Base-by-base conservation (phyloP, 176 grass and related monocot species). In the Musa itinerans region DNA sequence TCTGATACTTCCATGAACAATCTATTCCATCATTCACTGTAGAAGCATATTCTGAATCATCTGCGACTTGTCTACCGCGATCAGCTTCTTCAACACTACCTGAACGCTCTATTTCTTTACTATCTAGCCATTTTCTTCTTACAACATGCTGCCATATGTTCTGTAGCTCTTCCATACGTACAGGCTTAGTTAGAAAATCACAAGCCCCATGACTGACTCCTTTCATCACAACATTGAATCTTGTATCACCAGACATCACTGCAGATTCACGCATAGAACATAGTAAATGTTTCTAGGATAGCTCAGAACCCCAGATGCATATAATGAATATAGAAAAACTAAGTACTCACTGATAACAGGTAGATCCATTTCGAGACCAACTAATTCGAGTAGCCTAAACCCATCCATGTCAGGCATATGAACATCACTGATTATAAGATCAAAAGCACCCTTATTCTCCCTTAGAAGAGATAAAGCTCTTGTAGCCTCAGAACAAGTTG, bases 361-460 rank as follows among this genome's bases (percentile, higher is more conserved):
- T 75, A 99, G 88, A 62, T 99, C 96, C 96, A 99, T 92, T 80
- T 99, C 96, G 75, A 99, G 88, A 20, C 96, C 96, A 58, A 99
- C 88, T 76, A 85, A 89, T 86, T 99, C 96, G 84, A 99, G 96
- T 77, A 99, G 83, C 69, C 83, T 92, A 74, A 99, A 95, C 24
- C 96, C 96, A 76, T 99, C 83, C 86, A 95, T 99, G 82, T 99
- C 96, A 25, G 96, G 96, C 96, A 99, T 99, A 74, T 99, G 95
- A 68, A 99, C 95, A 79, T 99, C 95, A 26, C 95, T 99, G 80
- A 99, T 82, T 76, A 99, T 89, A 76, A 99, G 86, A 82, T 99
- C 90, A 88, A 89, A 99, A 74, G 82, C 81, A 79, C 89, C 83
- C 73, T 82, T 92, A 80, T 84, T 94, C 79, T 99, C 96, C 52